phyloP scores from a whole-genome alignment of 2,329 filamentous ascomycete genomes.

The Alternaria arborescens region DNA sequence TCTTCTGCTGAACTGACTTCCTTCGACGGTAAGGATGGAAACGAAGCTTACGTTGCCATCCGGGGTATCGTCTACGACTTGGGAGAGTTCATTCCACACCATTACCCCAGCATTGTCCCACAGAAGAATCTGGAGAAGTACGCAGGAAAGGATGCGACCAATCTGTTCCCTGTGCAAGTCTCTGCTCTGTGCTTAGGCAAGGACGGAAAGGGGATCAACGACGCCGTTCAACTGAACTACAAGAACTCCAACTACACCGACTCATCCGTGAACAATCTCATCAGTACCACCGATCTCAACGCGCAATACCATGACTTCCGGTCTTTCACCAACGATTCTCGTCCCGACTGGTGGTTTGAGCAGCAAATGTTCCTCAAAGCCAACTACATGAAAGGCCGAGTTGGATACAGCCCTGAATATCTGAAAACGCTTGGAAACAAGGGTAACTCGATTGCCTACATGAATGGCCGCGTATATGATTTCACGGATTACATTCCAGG shows the following conservation, averaged over 20 bases:
- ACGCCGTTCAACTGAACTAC: slow-evolving; percentile 85
- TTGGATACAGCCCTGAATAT: slow-evolving; percentile 84
- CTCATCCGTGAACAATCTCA: slow-evolving; percentile 63
- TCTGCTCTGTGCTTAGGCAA: slow-evolving; percentile 87
- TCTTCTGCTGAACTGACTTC: slow-evolving; percentile 77
- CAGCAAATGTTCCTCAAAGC: slow-evolving; percentile 80
- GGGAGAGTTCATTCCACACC: slow-evolving; percentile 72
- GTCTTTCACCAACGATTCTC: slow-evolving; percentile 78
- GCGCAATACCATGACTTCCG: slow-evolving; percentile 92
- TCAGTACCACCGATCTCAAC: slow-evolving; percentile 75
- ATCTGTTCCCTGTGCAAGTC: slow-evolving; percentile 92
- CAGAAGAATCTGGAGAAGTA: slow-evolving; percentile 76
- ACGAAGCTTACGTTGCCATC: slow-evolving; percentile 76
- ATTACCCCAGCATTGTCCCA: slow-evolving; percentile 77
- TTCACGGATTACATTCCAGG: slow-evolving; percentile 83
- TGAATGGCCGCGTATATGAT: slow-evolving; percentile 85
- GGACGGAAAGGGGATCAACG: slow-evolving; percentile 68
- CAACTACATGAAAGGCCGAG: slow-evolving; percentile 83
- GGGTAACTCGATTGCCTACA: slow-evolving; percentile 75
- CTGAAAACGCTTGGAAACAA: slow-evolving; percentile 74
- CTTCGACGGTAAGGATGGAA: slow-evolving; percentile 75
- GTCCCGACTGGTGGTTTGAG: slow-evolving; percentile 92
- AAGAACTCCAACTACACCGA: slow-evolving; percentile 77
- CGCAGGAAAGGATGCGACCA: slow-evolving; percentile 85
- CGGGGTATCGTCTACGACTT: slow-evolving; percentile 91